A percentile compares a stretch with the other conserved stretches of the same genome.
Evolutionary conservation across 495 filamentous ascomycete species (phyloP).

Genomic region (Apiosordaria backusii): DNA sequence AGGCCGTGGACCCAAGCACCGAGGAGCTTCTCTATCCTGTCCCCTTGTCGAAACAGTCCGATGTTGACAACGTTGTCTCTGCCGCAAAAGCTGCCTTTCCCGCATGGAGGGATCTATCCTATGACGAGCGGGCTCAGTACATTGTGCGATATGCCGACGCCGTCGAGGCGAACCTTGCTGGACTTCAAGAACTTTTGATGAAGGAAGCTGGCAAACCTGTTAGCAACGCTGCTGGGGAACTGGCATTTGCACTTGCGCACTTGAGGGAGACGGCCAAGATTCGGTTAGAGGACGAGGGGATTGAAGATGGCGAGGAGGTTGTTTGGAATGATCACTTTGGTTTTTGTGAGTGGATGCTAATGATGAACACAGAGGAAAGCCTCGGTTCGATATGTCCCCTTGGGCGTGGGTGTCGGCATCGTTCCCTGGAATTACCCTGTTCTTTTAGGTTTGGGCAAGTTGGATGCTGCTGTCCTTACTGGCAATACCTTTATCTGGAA

Average conservation of each 20-base stretch:
- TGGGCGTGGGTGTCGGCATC: constrained; percentile 53
- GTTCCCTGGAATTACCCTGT: constrained; percentile 62
- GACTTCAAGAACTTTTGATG: constrained; percentile 29
- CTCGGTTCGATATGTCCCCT: constrained; percentile 44
- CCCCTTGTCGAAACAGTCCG: constrained; percentile 35
- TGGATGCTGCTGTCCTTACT: constrained; percentile 50
- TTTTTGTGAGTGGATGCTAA: neutral
- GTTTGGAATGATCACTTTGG: neutral
- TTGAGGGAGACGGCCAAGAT: constrained; percentile 9
- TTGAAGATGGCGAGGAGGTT: constrained; percentile 32
- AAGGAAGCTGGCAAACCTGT: constrained; percentile 7
- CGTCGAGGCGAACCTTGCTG: constrained; percentile 29
- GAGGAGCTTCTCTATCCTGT: constrained; percentile 38
- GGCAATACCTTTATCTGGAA: constrained; percentile 63
- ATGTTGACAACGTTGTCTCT: constrained; percentile 44
- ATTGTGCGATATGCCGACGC: constrained; percentile 45
- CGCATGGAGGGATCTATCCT: constrained; percentile 35
- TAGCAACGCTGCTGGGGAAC: neutral
- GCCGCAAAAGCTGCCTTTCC: constrained; percentile 40
- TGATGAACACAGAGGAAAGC: constrained; percentile 25
- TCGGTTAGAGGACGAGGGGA: constrained; percentile 7
- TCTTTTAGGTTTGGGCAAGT: constrained; percentile 51
- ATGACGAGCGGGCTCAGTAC: constrained; percentile 45
- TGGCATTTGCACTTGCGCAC: constrained; percentile 3
- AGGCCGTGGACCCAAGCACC: constrained; percentile 39